Evolutionary conservation across 164 flowering plant species (phyloP).

Genomic region (Liriodendron chinense): DNA sequence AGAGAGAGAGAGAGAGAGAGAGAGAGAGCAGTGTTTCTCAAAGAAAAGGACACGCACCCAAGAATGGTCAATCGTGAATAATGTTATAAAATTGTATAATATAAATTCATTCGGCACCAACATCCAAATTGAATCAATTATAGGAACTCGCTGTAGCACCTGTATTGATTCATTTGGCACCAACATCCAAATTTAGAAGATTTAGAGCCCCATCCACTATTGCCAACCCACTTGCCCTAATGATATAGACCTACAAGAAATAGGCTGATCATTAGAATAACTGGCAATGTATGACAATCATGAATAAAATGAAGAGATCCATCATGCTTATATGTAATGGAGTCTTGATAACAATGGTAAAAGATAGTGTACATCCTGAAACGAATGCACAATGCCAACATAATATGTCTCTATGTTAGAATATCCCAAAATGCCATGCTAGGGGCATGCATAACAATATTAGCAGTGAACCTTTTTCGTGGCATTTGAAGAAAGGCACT

Average conservation of each 20-base stretch:
- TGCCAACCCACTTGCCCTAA: background rate
- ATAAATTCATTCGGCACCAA: too few species aligned
- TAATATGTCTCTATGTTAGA: background rate
- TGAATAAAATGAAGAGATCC: background rate
- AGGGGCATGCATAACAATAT: background rate
- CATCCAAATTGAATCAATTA: too few species aligned
- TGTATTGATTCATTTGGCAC: background rate
- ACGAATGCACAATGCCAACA: background rate
- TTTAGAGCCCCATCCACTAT: background rate
- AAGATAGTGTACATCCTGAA: background rate
- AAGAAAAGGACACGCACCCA: too few species aligned
- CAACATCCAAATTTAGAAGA: slow-evolving; percentile 1
- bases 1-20: too few species aligned
- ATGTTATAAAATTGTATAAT: too few species aligned
- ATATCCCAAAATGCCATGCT: background rate
- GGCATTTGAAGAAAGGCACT: background rate
- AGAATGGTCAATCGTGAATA: too few species aligned
- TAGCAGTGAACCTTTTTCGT: background rate
- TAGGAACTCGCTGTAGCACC: background rate
- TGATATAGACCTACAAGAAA: background rate
- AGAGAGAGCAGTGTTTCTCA: too few species aligned
- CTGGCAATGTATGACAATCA: background rate
- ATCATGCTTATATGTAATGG: background rate
- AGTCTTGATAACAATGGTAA: background rate
- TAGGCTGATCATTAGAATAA: background rate